Evolutionary conservation across 257 asterid species (phyloP).

Genomic region (Nicotiana tomentosiformis): DNA sequence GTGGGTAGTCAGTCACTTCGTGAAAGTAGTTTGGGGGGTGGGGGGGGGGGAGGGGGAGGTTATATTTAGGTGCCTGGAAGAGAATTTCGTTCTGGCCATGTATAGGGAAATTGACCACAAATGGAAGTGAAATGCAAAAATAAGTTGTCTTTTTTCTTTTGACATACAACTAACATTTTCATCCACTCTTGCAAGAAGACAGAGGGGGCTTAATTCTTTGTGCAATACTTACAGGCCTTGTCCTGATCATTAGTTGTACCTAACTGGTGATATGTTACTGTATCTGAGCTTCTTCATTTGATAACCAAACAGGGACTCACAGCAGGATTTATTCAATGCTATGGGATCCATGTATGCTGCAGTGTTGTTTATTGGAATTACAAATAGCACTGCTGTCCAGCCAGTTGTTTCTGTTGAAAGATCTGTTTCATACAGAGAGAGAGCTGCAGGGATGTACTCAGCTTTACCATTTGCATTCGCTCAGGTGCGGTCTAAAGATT

Average conservation of each 20-base stretch:
- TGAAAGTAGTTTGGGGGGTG: too few species aligned
- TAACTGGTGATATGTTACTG: neutral
- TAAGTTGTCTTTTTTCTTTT: neutral
- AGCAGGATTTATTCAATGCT: slow-evolving; percentile 90
- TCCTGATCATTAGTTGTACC: neutral
- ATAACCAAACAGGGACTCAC: slow-evolving; percentile 53
- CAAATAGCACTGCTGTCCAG: slow-evolving; percentile 87
- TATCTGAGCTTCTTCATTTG: slow-evolving; percentile 6
- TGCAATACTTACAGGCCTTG: neutral
- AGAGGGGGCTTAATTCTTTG: neutral
- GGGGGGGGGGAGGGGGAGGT: too few species aligned
- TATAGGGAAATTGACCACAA: neutral
- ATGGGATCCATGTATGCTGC: slow-evolving; percentile 94
- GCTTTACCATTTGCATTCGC: slow-evolving; percentile 87
- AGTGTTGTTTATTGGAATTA: slow-evolving; percentile 75
- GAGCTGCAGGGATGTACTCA: slow-evolving; percentile 97
- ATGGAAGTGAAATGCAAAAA: neutral
- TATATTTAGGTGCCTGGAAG: neutral
- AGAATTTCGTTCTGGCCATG: neutral
- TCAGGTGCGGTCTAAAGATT: slow-evolving; percentile 43
- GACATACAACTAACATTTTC: neutral
- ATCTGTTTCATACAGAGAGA: slow-evolving; percentile 83
- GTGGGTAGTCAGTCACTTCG: too few species aligned
- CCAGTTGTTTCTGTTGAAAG: slow-evolving; percentile 97
- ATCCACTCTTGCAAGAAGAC: neutral